Percentiles rank a stretch among this genome's conserved stretches.
Evolutionary conservation across 768 basidiomycete species (phyloP).

Genomic region (Boletus reticulatus): DNA sequence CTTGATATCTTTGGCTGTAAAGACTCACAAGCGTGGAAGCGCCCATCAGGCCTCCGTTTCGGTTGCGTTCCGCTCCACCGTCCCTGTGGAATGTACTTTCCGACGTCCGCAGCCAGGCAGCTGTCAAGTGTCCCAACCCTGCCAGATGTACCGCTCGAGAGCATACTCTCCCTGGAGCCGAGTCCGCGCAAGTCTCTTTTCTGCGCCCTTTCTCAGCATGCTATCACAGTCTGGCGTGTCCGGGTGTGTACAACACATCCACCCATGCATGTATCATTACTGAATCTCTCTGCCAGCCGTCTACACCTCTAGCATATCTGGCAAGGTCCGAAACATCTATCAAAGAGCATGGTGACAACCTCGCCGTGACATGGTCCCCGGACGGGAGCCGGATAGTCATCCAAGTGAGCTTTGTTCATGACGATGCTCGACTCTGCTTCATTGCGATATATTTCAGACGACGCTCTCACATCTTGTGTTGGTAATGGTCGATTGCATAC

Average conservation of each 20-base stretch:
- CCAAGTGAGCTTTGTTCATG: conserved; percentile 49
- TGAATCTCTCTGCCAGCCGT: conserved; percentile 47
- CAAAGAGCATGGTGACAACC: conserved; percentile 80
- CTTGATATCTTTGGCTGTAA: conserved; percentile 5
- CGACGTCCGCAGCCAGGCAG: conserved; percentile 73
- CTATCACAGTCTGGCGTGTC: conserved; percentile 79
- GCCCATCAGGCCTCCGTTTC: neutral
- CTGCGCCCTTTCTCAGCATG: conserved; percentile 66
- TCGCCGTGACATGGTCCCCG: conserved; percentile 74
- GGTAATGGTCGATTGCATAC: conserved; percentile 58
- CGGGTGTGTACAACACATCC: conserved; percentile 49
- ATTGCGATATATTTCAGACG: conserved; percentile 49
- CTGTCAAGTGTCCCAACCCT: conserved; percentile 69
- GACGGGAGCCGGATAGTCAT: conserved; percentile 80
- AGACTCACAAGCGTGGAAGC: neutral
- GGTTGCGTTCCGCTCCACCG: neutral
- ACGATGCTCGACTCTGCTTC: neutral
- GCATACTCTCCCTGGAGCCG: conserved; percentile 54
- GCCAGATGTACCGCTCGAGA: conserved; percentile 58
- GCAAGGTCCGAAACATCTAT: conserved; percentile 76
- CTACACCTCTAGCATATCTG: conserved; percentile 67
- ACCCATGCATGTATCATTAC: neutral
- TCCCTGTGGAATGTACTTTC: conserved; percentile 69
- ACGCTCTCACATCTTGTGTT: conserved; percentile 77
- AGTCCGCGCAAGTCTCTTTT: conserved; percentile 79